These are phyloP conservation scores for Gracilariopsis chorda DNA, from an alignment of 23 red algal species.

Conservation along the genomic window DNA sequence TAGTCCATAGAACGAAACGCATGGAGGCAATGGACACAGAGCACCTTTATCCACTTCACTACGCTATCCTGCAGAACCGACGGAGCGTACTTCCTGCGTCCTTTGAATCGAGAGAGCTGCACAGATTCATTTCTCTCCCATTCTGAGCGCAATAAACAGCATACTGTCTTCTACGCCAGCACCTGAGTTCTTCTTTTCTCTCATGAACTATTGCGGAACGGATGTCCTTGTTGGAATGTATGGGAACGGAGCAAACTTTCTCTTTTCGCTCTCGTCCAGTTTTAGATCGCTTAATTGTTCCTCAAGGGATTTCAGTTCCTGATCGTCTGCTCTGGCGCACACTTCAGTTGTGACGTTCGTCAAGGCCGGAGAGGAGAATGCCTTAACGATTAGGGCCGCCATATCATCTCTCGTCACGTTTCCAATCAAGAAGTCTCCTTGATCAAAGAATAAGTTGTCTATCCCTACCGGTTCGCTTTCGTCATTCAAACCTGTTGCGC, in stretches of 20 bases:
- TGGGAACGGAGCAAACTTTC: slow-evolving; percentile 20
- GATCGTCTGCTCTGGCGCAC: neutral
- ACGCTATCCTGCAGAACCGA: no score
- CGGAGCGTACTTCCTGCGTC: no score
- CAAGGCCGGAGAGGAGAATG: neutral
- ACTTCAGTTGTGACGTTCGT: slow-evolving; percentile 40
- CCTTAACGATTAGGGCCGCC: slow-evolving; percentile 55
- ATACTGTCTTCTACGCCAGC: no score
- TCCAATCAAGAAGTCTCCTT: slow-evolving; percentile 81
- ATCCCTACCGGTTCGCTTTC: slow-evolving; percentile 47
- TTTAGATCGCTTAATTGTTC: neutral
- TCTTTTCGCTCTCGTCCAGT: neutral
- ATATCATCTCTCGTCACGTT: slow-evolving; percentile 79
- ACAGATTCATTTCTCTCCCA: no score
- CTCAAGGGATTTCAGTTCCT: neutral
- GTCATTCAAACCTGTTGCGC: slow-evolving; percentile 86
- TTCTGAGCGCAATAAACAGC: no score
- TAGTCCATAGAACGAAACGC: no score
- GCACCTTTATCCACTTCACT: no score
- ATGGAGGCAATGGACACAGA: no score
- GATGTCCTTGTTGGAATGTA: slow-evolving; percentile 1
- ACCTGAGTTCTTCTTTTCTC: no score
- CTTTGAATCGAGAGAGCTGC: no score
- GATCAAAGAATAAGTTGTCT: slow-evolving; percentile 50
- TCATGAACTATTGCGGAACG: neutral